Evolutionary conservation across 257 asterid species (phyloP), one percentile per base, ranked within the genome.

Genomic region (Primulina huaijiensis): DNA sequence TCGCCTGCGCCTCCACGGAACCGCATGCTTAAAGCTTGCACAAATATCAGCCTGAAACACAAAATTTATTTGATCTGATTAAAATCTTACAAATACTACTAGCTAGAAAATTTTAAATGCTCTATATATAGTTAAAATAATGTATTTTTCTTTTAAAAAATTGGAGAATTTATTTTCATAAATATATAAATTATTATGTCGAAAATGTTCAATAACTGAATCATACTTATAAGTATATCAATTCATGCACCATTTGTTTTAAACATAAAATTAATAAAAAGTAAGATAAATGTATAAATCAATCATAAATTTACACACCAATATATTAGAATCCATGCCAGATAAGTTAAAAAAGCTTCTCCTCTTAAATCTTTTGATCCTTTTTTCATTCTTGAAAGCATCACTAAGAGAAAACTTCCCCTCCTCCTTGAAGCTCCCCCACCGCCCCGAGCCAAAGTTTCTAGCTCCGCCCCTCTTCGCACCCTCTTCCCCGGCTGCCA

Each of bases 1-100:
- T 50, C 0, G 75, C 35, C 78, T 5, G 8, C 21, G 56, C 20
- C 56, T 50, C 56, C 56, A 50, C 56, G 8, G 21, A 11, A 83
- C 74, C 14, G 74, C 91, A 25, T 82, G 83, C 82, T 85, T 90
- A 31, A 90, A 75, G 77, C 83, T 82, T 55, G 82, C 84, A 67
- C 68, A 90, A 19, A 90, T 79, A 52, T 85, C 85, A 9, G 64
- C 86, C 95, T 88, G 84, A 2, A 63, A 70, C 33, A 27, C 21
- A n/a, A 6, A 64, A 5, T 14, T 19, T 19, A 64, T 14, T 7
- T 8, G 50, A 11, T 64, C 31, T 33, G 2, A 63, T 58, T 11
- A 38, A 38, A 38, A 38, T 38, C 14, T 27, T 37, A 37, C 3
- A 8, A 8, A 37, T 37, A 1, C 43, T 8, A 37, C 43, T 37